Conservation (phyloP, 2,329 filamentous ascomycete species). For the Aschersonia sp. region DNA sequence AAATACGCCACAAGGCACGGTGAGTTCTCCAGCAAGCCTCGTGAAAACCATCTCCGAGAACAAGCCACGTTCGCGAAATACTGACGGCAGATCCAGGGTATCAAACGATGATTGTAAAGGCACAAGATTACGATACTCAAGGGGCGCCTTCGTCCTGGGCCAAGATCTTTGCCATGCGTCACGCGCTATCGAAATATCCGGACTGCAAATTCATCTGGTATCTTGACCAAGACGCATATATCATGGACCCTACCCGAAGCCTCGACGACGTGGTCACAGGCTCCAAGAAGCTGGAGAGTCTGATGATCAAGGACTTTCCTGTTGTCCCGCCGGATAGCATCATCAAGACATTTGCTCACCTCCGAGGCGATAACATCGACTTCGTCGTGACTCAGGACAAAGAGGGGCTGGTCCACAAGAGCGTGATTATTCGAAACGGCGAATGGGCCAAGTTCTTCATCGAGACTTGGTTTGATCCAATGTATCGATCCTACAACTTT, state of each 20-base stretch:
- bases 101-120: conserved; percentile 64
- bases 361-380: conserved; percentile 66
- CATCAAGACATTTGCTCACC: conserved; percentile 80
- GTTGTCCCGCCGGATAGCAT: conserved; percentile 93
- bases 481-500: conserved; percentile 91
- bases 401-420: conserved; percentile 61
- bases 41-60: background rate
- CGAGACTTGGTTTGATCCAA: conserved; percentile 90
- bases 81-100: conserved; percentile 46
- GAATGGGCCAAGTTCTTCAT: conserved; percentile 89
- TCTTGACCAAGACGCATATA: conserved; percentile 69
- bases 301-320: conserved; percentile 75
- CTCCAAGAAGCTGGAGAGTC: conserved; percentile 48
- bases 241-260: conserved; percentile 66
- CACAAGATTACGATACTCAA: conserved; percentile 59
- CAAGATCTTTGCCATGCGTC: conserved; percentile 71
- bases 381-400: conserved; percentile 75
- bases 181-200: conserved; percentile 71
- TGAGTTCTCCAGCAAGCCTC: conserved; percentile 24
- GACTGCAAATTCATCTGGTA: conserved; percentile 74
- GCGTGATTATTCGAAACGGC: conserved; percentile 67
- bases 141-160: conserved; percentile 52
- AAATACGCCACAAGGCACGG: conserved; percentile 79
- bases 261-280: conserved; percentile 60
- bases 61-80: background rate